phyloP scores from a whole-genome alignment of 139 green algal species.

The Axilococcus clingmanii region DNA sequence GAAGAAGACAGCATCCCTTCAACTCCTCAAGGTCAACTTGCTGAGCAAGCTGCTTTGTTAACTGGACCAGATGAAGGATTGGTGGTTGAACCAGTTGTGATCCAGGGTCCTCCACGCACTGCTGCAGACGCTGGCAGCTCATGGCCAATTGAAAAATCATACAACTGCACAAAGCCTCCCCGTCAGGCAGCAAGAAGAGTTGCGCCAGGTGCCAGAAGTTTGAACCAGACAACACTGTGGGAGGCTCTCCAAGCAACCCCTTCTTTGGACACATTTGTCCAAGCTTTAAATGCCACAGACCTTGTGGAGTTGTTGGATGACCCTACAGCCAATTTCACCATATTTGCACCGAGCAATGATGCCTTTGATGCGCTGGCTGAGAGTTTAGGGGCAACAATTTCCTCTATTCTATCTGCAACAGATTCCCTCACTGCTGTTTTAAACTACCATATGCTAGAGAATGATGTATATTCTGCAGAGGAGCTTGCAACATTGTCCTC shows the following conservation, averaged over 20 bases:
- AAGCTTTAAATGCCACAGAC: neutral
- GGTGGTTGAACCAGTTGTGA: no score
- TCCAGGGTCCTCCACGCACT: conserved; percentile 2
- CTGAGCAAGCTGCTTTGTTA: no score
- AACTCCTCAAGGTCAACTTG: no score
- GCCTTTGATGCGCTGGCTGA: neutral
- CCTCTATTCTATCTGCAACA: neutral
- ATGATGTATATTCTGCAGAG: neutral
- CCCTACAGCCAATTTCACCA: neutral
- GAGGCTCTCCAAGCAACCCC: neutral
- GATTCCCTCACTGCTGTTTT: neutral
- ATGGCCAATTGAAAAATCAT: neutral
- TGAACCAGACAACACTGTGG: neutral
- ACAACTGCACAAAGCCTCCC: no score
- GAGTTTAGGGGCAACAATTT: neutral
- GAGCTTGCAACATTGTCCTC: neutral
- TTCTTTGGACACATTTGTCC: neutral
- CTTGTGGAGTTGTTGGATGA: neutral
- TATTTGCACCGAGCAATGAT: neutral
- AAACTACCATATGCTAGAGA: conserved; percentile 1
- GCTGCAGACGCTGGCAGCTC: neutral
- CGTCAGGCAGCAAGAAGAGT: no score
- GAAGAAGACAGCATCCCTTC: no score
- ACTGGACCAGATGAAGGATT: no score
- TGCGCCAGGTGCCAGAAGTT: neutral